Evolutionary conservation across 2,329 filamentous ascomycete species (phyloP).

Genomic region (Pochonia chlamydosporia): DNA sequence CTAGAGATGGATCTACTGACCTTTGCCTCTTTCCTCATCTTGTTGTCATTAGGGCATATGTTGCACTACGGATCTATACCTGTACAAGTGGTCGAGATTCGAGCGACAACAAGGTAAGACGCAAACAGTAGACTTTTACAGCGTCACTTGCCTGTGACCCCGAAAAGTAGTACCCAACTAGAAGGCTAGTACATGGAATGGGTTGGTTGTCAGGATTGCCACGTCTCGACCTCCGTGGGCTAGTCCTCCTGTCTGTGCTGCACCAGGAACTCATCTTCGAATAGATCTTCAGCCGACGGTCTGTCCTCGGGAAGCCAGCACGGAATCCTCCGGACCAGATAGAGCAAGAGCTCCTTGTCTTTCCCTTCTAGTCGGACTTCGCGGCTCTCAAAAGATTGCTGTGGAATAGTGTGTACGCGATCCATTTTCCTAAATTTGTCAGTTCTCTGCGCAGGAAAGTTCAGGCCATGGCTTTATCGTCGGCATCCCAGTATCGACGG

Average conservation of each 20-base stretch:
- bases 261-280: constrained; percentile 13
- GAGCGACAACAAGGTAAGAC: no score
- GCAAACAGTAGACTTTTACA: no score
- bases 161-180: no score
- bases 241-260: not conserved
- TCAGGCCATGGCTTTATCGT: constrained; percentile 8
- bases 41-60: no score
- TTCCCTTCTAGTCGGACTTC: constrained; percentile 16
- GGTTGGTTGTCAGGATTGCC: no score
- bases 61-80: no score
- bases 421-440: constrained; percentile 18
- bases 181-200: no score
- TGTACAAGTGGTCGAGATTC: no score
- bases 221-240: no score
- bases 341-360: constrained; percentile 16
- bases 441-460: not conserved
- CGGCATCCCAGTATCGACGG: constrained; percentile 15
- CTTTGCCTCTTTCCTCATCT: no score
- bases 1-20: no score
- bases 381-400: constrained; percentile 18
- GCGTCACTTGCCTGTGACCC: no score
- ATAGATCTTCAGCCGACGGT: constrained; percentile 17
- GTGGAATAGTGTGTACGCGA: constrained; percentile 18
- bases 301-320: constrained; percentile 21
- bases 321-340: constrained; percentile 16